Evolutionary conservation across 2,329 filamentous ascomycete species (phyloP), one percentile per base, ranked within the genome.

Genomic region (Hypoxylon sp.): DNA sequence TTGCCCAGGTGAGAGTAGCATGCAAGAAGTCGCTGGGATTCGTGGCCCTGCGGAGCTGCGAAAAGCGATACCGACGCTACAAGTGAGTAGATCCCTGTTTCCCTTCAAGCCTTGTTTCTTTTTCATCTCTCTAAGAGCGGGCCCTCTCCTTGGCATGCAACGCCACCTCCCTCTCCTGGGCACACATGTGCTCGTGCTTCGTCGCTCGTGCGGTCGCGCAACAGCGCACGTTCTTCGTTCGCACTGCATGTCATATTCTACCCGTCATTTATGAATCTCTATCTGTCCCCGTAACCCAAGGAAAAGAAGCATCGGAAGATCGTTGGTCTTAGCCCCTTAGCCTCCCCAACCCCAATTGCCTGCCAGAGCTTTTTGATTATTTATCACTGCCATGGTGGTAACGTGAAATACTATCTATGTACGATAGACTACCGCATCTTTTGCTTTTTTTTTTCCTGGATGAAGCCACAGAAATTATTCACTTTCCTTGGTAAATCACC

Each of bases 181-280:
- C 34, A 15, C n/a, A 6, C 34, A 15, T 13, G 34, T 39, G 34
- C 34, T 39, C 34, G 34, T 39, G 34, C 34, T 39, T 39, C 34
- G 34, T 17, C 24, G 34, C 34, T 39, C n/a, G 34, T n/a, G 34
- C 17, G 37, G n/a, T 41, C 15, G 37, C n/a, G 37, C 19, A 41
- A 10, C 37, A 15, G 11, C 30, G 47, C 47, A 49, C 28, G 28
- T 32, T 4, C 22, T 20, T 22, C 37, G 52, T 20, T 17, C 37
- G 54, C 17, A 56, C 54, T 65, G 62, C 62, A 65, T 58, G 62
- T 59, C 58, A 62, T 59, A 28, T 53, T 55, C 51, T 63, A 63
- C 51, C 55, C 60, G 60, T 59, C 55, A 48, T 52, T n/a, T n/a
- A n/a, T n/a, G n/a, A n/a, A 41, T 62, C 26, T 43, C 49, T 6